Evolutionary conservation across 208 protist species (phyloP), one percentile per base, ranked within the genome.

Genomic region (Trypanosoma platydactyli): DNA sequence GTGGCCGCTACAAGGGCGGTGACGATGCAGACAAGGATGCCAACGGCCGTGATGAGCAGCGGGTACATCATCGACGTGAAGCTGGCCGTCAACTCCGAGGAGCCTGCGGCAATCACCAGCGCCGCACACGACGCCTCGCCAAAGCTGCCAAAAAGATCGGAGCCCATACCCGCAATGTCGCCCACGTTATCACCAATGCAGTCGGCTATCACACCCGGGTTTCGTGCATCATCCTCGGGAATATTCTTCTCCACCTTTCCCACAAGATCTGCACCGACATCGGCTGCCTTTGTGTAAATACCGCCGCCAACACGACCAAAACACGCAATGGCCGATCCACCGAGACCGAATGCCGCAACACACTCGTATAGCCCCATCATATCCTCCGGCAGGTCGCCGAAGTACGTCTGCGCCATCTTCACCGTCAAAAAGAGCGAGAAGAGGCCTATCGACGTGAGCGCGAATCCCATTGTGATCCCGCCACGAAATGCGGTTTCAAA

Each of bases 151-250:
- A 98, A 98, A 13, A 98, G 79, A 70, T 98, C 97, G 41, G 95
- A 97, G 29, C 95, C 95, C 83, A 94, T 96, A 40, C 95, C 97
- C 29, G 94, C 96, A 60, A 96, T 95, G 63, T 98, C 97, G 30
- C 97, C 97, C 18, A 96, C 96, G 76, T 98, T 98, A 71, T 98
- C 96, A 30, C 96, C 95, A 49, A 98, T 97, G 76, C 94, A 97
- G 73, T 98, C 95, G 16, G 96, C 96, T 74, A 98, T 98, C 11
- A 98, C 94, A 30, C 91, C 97, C 12, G 97, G 97, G 85, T 98
- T 98, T 42, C 96, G 84, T 42, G 97, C 94, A 64, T 98, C 97
- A 71, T 98, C 97, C 70, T 98, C 97, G 20, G 97, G 97, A 65
- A 98, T 97, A 57, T 94, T 92, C 27, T 92, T 84, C 80, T 98